Evolutionary conservation across 2,329 filamentous ascomycete species (phyloP).

Genomic region (Leptoxyphium fumago): DNA sequence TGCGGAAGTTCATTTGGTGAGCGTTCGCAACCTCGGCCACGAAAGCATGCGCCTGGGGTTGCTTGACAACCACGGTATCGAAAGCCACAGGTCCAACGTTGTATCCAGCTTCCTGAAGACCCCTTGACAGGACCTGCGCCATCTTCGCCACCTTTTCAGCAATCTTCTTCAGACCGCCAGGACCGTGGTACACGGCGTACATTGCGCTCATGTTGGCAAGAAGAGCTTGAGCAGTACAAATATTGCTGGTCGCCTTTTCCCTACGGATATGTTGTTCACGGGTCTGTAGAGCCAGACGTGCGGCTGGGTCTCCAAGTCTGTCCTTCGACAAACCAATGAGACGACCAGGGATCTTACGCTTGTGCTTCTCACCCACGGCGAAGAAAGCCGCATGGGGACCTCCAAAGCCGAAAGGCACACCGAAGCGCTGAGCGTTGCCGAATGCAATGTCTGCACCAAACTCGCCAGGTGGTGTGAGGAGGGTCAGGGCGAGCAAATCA

Average conservation of each 20-base stretch:
- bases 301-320: constrained; percentile 63
- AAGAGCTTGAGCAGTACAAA: constrained; percentile 88
- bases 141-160: constrained; percentile 62
- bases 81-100: constrained; percentile 36
- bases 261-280: constrained; percentile 90
- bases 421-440: constrained; percentile 80
- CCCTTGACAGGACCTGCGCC: constrained; percentile 44
- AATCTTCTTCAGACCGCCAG: constrained; percentile 66
- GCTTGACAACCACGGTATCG: constrained; percentile 59
- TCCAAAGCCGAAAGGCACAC: constrained; percentile 81
- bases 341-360: constrained; percentile 85
- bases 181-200: constrained; percentile 89
- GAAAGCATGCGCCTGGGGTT: constrained; percentile 35
- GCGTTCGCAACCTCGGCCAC: constrained; percentile 35
- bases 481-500: constrained; percentile 72
- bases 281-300: constrained; percentile 77
- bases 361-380: constrained; percentile 77
- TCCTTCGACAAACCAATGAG: constrained; percentile 88
- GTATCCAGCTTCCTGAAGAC: constrained; percentile 42
- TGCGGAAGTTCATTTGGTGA: constrained; percentile 47
- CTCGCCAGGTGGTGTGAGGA: constrained; percentile 79
- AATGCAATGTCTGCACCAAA: constrained; percentile 94
- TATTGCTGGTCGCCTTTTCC: constrained; percentile 95
- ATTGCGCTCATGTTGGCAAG: constrained; percentile 92
- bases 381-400: constrained; percentile 97